Base-by-base conservation (phyloP, 768 basidiomycete species). In the Gyrodon lividus region DNA sequence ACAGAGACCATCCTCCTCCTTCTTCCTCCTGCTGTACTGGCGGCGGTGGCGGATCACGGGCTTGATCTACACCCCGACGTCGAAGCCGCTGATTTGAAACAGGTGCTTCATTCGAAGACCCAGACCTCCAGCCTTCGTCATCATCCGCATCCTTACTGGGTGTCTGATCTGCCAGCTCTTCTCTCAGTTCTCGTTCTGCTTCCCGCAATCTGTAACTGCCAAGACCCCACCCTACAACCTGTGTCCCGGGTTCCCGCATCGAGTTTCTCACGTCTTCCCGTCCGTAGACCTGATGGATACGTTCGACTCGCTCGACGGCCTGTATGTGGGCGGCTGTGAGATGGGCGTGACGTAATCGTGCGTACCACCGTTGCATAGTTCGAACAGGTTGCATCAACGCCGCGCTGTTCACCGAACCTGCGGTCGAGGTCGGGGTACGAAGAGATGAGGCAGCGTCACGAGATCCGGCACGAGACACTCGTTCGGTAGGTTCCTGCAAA, bases 311-410 rank as follows among this genome's bases (percentile, higher is more conserved):
- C 64, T 90, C 87, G 6, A 76, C 76, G 2, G 87, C 87, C 58
- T 89, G 88, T 38, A 75, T 72, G n/a, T 82, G 78, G 4, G 84
- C 83, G 0, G 92, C 89, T 2, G 76, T 73, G 28, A 83, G 70
- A 65, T 92, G 89, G 20, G 81, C 89, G n/a, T 78, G 80, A 2
- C 87, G 79, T 13, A 92, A 67, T 2, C 76, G 76, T 4, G 76
- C 73, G 59, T 79, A 88, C 76, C 82, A 84, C 14, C 71, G 72
- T 53, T 77, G 77, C 9, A 83, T 50, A 30, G 77, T 60, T 3
- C 59, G 61, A 2, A 57, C n/a, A 9, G 64, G 63, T 0, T 50
- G 55, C 44, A 46, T 37, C 38, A 22, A 33, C 26, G 17, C 16
- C 6, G 41, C 28, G 2, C n/a, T n/a, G 4, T 34, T 46, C 4